A percentile compares a stretch with the other conserved stretches of the same genome.
Conservation (phyloP, 805 yeast species). For the Ogataea trehalophila region DNA sequence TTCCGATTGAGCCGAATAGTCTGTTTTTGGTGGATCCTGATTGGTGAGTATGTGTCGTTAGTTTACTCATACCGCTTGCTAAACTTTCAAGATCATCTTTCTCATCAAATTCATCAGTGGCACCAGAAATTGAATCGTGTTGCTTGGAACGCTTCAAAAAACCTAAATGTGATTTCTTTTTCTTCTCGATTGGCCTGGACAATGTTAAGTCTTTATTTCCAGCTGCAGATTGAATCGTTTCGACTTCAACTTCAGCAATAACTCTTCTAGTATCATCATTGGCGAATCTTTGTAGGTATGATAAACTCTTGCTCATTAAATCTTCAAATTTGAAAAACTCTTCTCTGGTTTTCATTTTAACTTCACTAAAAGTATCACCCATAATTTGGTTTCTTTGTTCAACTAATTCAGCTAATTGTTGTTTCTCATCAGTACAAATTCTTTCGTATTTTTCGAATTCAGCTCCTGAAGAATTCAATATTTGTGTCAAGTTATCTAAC, state of each 20-base stretch:
- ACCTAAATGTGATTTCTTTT: constrained; percentile 57
- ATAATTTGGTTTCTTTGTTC: constrained; percentile 31
- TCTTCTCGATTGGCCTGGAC: constrained; percentile 43
- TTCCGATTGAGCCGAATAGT: constrained; percentile 24
- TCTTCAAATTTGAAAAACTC: constrained; percentile 43
- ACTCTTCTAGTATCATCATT: constrained; percentile 71
- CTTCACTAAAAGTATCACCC: constrained; percentile 29
- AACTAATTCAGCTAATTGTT: constrained; percentile 39
- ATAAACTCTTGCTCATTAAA: constrained; percentile 46
- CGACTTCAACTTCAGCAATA: constrained; percentile 79
- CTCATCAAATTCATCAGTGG: constrained; percentile 15
- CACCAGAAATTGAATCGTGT: constrained; percentile 2
- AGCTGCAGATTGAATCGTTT: constrained; percentile 81
- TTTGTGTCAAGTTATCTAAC: constrained; percentile 49
- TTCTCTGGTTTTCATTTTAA: constrained; percentile 37
- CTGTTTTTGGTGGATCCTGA: constrained; percentile 21
- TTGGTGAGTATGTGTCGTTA: constrained; percentile 14
- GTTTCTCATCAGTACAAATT: constrained; percentile 44
- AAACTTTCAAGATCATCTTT: constrained; percentile 22
- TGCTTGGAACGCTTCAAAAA: constrained; percentile 19
- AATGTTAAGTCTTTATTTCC: constrained; percentile 67
- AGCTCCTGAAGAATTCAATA: constrained; percentile 37
- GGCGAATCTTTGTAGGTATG: constrained; percentile 56
- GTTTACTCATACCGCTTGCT: constrained; percentile 25
- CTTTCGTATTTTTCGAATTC: constrained; percentile 38